Evolutionary conservation across 1,284 basidiomycete species (phyloP).

Genomic region (Pulchroboletus neoregius): DNA sequence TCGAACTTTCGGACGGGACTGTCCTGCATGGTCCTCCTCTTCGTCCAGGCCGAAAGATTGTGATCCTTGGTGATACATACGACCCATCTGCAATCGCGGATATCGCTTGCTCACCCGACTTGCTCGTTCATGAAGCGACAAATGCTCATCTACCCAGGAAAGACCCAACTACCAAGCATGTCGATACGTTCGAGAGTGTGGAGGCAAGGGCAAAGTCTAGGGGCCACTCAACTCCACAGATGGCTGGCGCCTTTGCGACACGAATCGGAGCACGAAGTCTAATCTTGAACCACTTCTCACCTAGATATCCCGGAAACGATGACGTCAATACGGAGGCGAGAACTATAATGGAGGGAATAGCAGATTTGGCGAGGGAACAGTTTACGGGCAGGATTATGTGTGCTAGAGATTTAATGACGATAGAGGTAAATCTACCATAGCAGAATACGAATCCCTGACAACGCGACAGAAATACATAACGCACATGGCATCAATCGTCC

Average conservation of each 20-base stretch:
- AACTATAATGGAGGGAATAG: conserved; percentile 59
- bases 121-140: conserved; percentile 86
- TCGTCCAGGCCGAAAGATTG: conserved; percentile 68
- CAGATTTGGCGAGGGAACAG: conserved; percentile 47
- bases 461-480: conserved; percentile 8
- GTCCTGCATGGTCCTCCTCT: conserved; percentile 68
- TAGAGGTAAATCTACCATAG: conserved; percentile 46
- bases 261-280: conserved; percentile 62
- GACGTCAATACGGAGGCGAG: conserved; percentile 46
- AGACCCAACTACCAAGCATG: conserved; percentile 52
- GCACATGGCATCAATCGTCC: conserved; percentile 26
- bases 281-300: conserved; percentile 83
- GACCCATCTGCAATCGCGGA: conserved; percentile 63
- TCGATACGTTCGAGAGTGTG: conserved; percentile 60
- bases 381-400: conserved; percentile 58
- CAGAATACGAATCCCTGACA: conserved; percentile 22
- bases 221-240: conserved; percentile 91
- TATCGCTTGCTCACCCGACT: conserved; percentile 58
- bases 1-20: conserved; percentile 75
- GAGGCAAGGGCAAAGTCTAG: conserved; percentile 67
- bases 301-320: conserved; percentile 57
- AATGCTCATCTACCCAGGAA: conserved; percentile 82
- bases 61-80: conserved; percentile 78
- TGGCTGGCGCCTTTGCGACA: conserved; percentile 83
- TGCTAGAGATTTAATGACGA: conserved; percentile 68